phyloP scores from a whole-genome alignment of 352 stramenopile species.

The Pythium phragmitis region DNA sequence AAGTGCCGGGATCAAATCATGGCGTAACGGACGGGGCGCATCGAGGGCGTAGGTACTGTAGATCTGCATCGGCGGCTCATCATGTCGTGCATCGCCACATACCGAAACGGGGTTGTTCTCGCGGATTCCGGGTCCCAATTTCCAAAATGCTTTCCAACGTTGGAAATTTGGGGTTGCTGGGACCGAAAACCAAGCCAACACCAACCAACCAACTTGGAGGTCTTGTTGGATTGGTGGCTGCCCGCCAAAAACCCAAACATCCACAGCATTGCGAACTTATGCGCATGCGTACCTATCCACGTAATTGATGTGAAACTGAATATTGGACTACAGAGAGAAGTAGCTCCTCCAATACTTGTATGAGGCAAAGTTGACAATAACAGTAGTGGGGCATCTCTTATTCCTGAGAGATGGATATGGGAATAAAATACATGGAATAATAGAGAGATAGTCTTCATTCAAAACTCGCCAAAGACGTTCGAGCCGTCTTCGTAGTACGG shows the following conservation, averaged over 20 bases:
- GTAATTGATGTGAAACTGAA: neutral
- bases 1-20: constrained; percentile 9
- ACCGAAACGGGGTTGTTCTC: constrained; percentile 48
- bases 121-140: constrained; percentile 68
- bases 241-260: constrained; percentile 19
- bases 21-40: neutral
- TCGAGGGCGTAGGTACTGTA: constrained; percentile 25
- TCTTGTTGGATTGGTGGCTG: constrained; percentile 17
- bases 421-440: neutral
- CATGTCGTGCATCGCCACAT: constrained; percentile 37
- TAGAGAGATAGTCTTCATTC: neutral
- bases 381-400: too few species aligned
- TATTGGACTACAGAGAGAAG: constrained; percentile 19
- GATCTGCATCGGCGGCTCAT: constrained; percentile 1
- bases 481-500: constrained; percentile 70
- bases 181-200: constrained; percentile 18
- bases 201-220: neutral
- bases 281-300: constrained; percentile 5
- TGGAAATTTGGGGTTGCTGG: neutral
- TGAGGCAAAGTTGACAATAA: neutral
- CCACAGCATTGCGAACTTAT: constrained; percentile 8
- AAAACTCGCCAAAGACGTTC: constrained; percentile 65
- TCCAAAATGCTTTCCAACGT: constrained; percentile 56
- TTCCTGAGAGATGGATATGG: too few species aligned
- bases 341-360: neutral